These are phyloP conservation scores for Tuber magnatum DNA, from an alignment of 495 filamentous ascomycete genomes.

Conservation along the genomic window DNA sequence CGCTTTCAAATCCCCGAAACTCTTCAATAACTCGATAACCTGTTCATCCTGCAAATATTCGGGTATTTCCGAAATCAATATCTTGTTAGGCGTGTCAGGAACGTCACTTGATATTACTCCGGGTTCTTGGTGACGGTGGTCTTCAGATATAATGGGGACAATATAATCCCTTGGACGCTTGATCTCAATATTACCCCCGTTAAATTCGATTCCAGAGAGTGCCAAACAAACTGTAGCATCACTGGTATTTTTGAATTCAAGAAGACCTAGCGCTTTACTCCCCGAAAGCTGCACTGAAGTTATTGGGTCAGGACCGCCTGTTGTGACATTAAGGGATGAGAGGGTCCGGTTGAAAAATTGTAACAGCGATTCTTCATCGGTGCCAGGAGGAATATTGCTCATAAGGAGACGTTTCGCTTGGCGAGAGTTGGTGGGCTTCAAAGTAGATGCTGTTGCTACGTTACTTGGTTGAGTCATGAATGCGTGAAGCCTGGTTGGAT, in stretches of 20 bases:
- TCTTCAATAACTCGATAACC: slow-evolving; percentile 76
- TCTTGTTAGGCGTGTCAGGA: slow-evolving; percentile 88
- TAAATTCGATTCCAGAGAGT: slow-evolving; percentile 82
- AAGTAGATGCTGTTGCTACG: slow-evolving; percentile 62
- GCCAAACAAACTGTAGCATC: slow-evolving; percentile 90
- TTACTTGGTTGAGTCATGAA: slow-evolving; percentile 86
- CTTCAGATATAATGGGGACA: slow-evolving; percentile 69
- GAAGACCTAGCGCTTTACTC: slow-evolving; percentile 68
- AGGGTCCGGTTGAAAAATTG: slow-evolving; percentile 94
- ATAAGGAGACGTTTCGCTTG: slow-evolving; percentile 87
- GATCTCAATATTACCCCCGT: slow-evolving; percentile 70
- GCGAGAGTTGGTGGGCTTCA: slow-evolving; percentile 86
- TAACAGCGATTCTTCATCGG: slow-evolving; percentile 62
- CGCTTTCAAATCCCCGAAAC: slow-evolving; percentile 88
- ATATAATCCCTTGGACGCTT: slow-evolving; percentile 96
- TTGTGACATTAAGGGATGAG: slow-evolving; percentile 83
- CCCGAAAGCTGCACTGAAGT: slow-evolving; percentile 74
- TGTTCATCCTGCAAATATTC: slow-evolving; percentile 81
- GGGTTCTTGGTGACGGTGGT: slow-evolving; percentile 56
- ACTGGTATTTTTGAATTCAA: slow-evolving; percentile 80
- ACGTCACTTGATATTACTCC: slow-evolving; percentile 73
- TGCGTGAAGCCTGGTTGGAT: slow-evolving; percentile 85
- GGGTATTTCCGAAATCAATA: slow-evolving; percentile 83
- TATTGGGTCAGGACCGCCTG: slow-evolving; percentile 72
- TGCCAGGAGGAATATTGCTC: slow-evolving; percentile 64